Percentiles rank a stretch among this genome's conserved stretches.
Conservation (phyloP, 75 land plant genomes). For the Isoetes taiwanensis region DNA sequence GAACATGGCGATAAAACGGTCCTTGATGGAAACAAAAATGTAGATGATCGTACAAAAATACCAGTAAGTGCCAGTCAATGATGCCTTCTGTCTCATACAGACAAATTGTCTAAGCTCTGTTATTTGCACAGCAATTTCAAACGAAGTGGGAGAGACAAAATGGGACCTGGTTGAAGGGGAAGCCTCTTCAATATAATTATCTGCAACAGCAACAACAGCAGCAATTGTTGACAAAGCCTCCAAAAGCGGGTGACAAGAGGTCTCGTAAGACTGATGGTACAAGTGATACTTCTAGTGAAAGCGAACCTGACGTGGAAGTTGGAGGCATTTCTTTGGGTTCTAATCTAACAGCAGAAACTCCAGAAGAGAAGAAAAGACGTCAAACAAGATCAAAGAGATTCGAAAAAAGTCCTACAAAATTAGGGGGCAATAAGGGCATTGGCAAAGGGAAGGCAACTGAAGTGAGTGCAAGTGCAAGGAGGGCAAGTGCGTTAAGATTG, state of each 20-base stretch:
- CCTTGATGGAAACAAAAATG: too few relatives aligned
- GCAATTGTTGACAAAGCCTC: slow-evolving; percentile 24
- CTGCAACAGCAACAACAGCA: slow-evolving; percentile 26
- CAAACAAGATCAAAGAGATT: slow-evolving; percentile 45
- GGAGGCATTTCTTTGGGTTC: slow-evolving; percentile 48
- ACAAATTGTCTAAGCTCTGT: too few relatives aligned
- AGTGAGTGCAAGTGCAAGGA: slow-evolving; percentile 39
- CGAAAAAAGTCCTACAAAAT: slow-evolving; percentile 9
- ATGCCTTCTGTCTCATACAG: too few relatives aligned
- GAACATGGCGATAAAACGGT: too few relatives aligned
- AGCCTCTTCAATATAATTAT: too few relatives aligned
- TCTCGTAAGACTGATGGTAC: slow-evolving; percentile 14
- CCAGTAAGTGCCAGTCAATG: too few relatives aligned
- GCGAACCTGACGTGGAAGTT: slow-evolving; percentile 49
- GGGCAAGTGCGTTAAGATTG: slow-evolving; percentile 47
- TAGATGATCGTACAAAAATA: too few relatives aligned
- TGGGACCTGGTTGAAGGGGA: slow-evolving; percentile 16
- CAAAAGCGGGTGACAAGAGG: slow-evolving; percentile 43
- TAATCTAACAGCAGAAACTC: slow-evolving; percentile 46
- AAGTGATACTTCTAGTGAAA: slow-evolving; percentile 55
- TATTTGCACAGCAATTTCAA: too few relatives aligned
- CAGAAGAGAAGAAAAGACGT: slow-evolving; percentile 76
- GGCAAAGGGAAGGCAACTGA: slow-evolving; percentile 7
- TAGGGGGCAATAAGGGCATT: slow-evolving; percentile 17
- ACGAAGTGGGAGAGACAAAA: slow-evolving; percentile 30